Base-by-base conservation (phyloP, 768 basidiomycete genomes). In the Zangia roseola region DNA sequence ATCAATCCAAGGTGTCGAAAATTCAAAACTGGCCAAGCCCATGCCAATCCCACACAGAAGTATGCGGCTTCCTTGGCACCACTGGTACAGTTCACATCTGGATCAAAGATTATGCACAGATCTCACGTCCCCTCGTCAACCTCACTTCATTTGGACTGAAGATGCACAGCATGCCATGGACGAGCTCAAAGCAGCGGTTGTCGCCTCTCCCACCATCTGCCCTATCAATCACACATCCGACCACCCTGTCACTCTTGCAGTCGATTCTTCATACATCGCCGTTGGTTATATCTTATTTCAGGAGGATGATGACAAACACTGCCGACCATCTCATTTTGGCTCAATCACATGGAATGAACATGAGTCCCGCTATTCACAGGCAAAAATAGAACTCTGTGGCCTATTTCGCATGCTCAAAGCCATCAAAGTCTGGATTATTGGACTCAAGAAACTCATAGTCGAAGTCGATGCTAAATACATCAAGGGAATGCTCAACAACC, bases 381-480 rank as follows among this genome's bases (percentile, higher is more conserved):
- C 57, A 0, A 69, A 70, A 43, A 23, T 67, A 3, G 61, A 69
- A 25, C 45, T 71, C 0, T 70, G 62, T 51, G 59, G 70, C 0
- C 37, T 71, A 0, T 67, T 61, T 33, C 52, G 53, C 0, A 55
- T 62, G 0, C 55, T 71, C 0, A 45, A 45, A n/a, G 38, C 56
- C 0, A 51, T 63, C 30, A 61, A 64, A 24, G 45, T 62, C 0
- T 62, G 62, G 23, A 26, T n/a, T n/a, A n/a, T n/a, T n/a, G n/a
- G n/a, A n/a, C n/a, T n/a, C n/a, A n/a, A n/a, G n/a, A n/a, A n/a
- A 12, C 53, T 78, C 0, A 48, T 65, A 0, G 61, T 75, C n/a
- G 70, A 74, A 47, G 67, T 72, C 2, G 71, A 76, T 43, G 70
- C 72, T 0, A 54, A 60, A 5, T 77, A 72, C 47, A 68, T 77